Evolutionary conservation across 2,329 filamentous ascomycete species (phyloP).

Genomic region (Myotisia sp.): DNA sequence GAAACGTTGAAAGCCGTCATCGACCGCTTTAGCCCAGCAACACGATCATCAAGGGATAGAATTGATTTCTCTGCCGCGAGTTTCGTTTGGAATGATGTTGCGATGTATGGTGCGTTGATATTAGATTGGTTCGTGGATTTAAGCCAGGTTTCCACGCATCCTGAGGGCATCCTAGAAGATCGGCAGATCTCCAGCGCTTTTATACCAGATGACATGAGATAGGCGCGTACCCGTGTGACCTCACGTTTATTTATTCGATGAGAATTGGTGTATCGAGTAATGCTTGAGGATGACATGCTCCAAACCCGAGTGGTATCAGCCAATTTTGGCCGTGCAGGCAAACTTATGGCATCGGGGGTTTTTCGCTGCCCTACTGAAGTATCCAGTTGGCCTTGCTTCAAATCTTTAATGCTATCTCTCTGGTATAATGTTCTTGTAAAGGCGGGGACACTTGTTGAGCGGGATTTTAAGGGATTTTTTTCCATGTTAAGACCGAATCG

Average conservation of each 20-base stretch:
- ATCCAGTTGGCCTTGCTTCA: too few relatives aligned
- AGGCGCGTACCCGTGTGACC: conserved; percentile 59
- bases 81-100: conserved; percentile 39
- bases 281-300: conserved; percentile 43
- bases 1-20: conserved; percentile 34
- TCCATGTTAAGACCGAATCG: too few relatives aligned
- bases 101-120: conserved; percentile 27
- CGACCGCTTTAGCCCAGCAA: conserved; percentile 30
- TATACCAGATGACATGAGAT: conserved; percentile 73
- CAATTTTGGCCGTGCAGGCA: conserved; percentile 19
- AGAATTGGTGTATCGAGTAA: conserved; percentile 23
- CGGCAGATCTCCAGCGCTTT: conserved; percentile 70
- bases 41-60: conserved; percentile 32
- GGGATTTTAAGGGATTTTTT: too few relatives aligned
- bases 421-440: too few relatives aligned
- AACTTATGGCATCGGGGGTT: too few relatives aligned
- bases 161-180: conserved; percentile 34
- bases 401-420: too few relatives aligned
- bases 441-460: too few relatives aligned
- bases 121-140: conserved; percentile 18
- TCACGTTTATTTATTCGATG: conserved; percentile 50
- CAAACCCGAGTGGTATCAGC: conserved; percentile 37
- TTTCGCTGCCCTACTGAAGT: too few relatives aligned
- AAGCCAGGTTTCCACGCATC: conserved; percentile 13
- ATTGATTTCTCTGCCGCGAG: conserved; percentile 40